phyloP scores from a whole-genome alignment of 495 filamentous ascomycete genomes.

The Usnea hakonensis region DNA sequence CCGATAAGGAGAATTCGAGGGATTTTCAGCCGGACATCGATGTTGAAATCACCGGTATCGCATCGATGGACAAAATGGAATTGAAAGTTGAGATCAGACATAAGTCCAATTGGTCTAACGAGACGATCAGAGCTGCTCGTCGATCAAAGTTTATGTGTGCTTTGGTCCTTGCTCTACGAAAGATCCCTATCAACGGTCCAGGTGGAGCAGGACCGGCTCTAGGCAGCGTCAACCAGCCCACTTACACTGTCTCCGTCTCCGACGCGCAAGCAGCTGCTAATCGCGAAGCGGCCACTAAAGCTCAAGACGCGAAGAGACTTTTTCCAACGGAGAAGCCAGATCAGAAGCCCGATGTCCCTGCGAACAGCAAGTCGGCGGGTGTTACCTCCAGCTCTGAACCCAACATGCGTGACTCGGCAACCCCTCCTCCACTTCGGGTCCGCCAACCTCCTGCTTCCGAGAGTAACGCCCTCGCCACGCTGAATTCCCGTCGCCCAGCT shows the following conservation, averaged over 20 bases:
- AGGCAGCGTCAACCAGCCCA: conserved; percentile 61
- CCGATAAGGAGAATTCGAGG: conserved; percentile 75
- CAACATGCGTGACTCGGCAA: conserved; percentile 20
- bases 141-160: conserved; percentile 97
- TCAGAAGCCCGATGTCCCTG: conserved; percentile 25
- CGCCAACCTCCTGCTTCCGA: conserved; percentile 32
- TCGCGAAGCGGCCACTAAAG: conserved; percentile 49
- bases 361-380: conserved; percentile 23
- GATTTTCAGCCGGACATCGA: conserved; percentile 85
- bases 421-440: conserved; percentile 31
- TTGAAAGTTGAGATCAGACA: conserved; percentile 78
- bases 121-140: conserved; percentile 69
- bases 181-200: conserved; percentile 77
- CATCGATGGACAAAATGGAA: conserved; percentile 80
- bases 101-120: conserved; percentile 96
- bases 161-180: conserved; percentile 74
- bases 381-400: conserved; percentile 34
- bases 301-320: conserved; percentile 56
- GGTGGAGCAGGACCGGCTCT: conserved; percentile 61
- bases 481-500: conserved; percentile 39
- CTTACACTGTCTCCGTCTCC: conserved; percentile 64
- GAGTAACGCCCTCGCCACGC: conserved; percentile 35
- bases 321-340: conserved; percentile 40
- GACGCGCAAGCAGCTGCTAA: conserved; percentile 54
- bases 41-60: conserved; percentile 69